A percentile compares a stretch with the other conserved stretches of the same genome.
phyloP scores from a whole-genome alignment of 257 asterid genomes.

The Rhazya stricta region DNA sequence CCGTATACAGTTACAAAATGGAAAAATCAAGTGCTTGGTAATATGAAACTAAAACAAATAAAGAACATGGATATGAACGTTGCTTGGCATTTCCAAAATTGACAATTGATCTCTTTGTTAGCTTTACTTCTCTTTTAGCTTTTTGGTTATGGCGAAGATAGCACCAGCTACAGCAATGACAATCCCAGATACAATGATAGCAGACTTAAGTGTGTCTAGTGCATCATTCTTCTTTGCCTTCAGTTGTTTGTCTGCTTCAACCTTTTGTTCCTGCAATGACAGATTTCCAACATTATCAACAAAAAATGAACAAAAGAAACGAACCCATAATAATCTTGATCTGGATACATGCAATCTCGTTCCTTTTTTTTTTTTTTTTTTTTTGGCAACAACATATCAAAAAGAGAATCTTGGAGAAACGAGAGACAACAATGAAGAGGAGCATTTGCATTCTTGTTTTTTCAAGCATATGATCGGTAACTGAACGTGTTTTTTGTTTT shows the following conservation, averaged over 20 bases:
- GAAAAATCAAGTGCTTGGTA: not conserved
- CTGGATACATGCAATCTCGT: too few relatives aligned
- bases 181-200: slow-evolving; percentile 59
- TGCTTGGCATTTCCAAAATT: not conserved
- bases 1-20: not conserved
- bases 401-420: not conserved
- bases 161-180: slow-evolving; percentile 70
- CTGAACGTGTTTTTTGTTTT: too few relatives aligned
- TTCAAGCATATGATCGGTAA: not conserved
- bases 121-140: slow-evolving; percentile 55
- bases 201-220: slow-evolving; percentile 47
- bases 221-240: slow-evolving; percentile 54
- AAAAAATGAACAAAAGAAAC: not conserved
- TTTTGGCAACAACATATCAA: not conserved
- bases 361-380: too few relatives aligned
- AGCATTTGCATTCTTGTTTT: too few relatives aligned
- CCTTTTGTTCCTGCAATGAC: slow-evolving; percentile 35
- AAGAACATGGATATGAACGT: too few relatives aligned
- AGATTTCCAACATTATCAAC: not conserved
- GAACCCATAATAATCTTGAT: too few relatives aligned
- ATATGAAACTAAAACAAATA: not conserved
- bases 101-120: not conserved
- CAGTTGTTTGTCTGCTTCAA: slow-evolving; percentile 21
- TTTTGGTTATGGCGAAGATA: slow-evolving; percentile 58
- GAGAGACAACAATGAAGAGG: not conserved